Base-by-base conservation (phyloP, 1,284 basidiomycete genomes). In the Exobasidium rhododendri region DNA sequence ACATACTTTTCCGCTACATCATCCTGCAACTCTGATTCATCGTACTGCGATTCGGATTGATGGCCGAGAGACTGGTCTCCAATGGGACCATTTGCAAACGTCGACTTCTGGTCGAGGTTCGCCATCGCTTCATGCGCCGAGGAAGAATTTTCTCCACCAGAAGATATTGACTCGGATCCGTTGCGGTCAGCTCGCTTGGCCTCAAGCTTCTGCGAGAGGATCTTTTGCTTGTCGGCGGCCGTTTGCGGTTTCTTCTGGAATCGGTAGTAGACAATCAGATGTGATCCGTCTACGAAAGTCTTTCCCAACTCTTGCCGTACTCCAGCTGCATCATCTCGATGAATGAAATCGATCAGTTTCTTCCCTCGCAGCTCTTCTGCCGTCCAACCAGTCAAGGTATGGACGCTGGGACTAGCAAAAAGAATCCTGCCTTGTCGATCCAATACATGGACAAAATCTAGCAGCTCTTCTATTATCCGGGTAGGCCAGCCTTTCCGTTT, bases 401-500 rank as follows among this genome's bases (percentile, higher is more conserved):
- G 58, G 7, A 73, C 67, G 32, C 71, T 69, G 3, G 70, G 67
- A 24, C 65, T 68, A 44, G 73, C 74, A 58, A 71, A 73, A 10
- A 74, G 61, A 32, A 75, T 64, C 43, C 55, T 57, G 14, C 69
- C 72, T 3, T 71, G 60, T 5, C 64, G 64, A 59, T 74, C 72
- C 35, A 75, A 61, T 20, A 75, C 74, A 51, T 74, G 72, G 1
- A 73, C 68, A 59, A 75, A 74, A 59, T 75, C 74, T 45, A 74
- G 64, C 51, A 75, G 59, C 53, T 75, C 74, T 46, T 75, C 74
- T 3, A 75, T 69, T 28, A 75, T 67, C 31, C 74, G 67, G 2
- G 58, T 67, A 11, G 69, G 64, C 74, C 74, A 75, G 20, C 74
- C 74, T 51, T 75, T 75, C 28, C 74, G 65, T 52, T 71, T 72